phyloP scores from a whole-genome alignment of 2,329 filamentous ascomycete genomes.

The Coniella vitis region DNA sequence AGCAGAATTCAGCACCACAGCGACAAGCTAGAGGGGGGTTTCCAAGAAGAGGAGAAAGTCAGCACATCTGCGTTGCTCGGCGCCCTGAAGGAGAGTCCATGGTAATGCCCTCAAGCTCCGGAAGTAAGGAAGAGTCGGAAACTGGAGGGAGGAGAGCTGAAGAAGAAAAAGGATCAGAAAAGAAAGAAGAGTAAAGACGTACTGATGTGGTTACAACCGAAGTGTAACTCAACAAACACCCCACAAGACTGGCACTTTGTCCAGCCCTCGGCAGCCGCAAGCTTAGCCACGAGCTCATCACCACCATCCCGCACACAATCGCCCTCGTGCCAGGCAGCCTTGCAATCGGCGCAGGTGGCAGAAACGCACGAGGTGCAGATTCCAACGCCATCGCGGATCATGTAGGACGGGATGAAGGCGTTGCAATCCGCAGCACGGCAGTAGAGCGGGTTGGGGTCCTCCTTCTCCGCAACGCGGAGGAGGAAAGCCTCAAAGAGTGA shows the following conservation, averaged over 20 bases:
- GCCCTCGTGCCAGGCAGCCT: slow-evolving; percentile 33
- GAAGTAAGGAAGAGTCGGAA: too few species aligned
- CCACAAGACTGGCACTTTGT: slow-evolving; percentile 41
- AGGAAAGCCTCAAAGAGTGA: slow-evolving; percentile 31
- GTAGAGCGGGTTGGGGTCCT: slow-evolving; percentile 42
- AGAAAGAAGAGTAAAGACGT: slow-evolving; percentile 22
- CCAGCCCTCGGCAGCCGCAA: slow-evolving; percentile 41
- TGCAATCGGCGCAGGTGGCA: slow-evolving; percentile 46
- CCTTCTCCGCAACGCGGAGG: slow-evolving; percentile 41
- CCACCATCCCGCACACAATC: slow-evolving; percentile 41
- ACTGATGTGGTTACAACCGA: slow-evolving; percentile 54
- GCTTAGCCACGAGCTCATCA: slow-evolving; percentile 31
- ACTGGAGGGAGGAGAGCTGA: too few species aligned
- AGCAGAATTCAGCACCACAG: slow-evolving; percentile 44
- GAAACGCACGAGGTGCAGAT: slow-evolving; percentile 35
- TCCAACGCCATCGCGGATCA: slow-evolving; percentile 28
- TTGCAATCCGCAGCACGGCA: slow-evolving; percentile 39
- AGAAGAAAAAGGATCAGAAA: neutral
- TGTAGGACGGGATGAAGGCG: slow-evolving; percentile 34
- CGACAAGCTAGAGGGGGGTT: slow-evolving; percentile 32
- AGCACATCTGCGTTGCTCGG: too few species aligned
- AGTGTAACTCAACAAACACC: slow-evolving; percentile 39
- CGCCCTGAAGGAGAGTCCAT: too few species aligned
- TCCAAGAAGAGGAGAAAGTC: too few species aligned
- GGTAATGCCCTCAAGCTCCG: too few species aligned